A percentile compares a stretch with the other conserved stretches of the same genome.
phyloP scores from a whole-genome alignment of 345 rosid species.

The Anacardium occidentale region DNA sequence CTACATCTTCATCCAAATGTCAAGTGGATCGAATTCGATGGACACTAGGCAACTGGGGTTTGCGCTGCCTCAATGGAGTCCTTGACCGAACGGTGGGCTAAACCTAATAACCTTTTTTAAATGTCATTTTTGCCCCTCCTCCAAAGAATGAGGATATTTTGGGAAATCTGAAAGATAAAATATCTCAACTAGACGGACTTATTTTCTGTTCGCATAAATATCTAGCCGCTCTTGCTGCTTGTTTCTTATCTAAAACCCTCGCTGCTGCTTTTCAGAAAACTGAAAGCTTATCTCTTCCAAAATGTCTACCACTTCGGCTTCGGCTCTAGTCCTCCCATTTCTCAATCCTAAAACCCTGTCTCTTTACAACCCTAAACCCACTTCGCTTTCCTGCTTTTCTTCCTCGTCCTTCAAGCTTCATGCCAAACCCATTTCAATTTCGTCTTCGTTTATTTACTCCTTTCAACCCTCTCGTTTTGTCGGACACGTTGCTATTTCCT shows the following conservation, averaged over 20 bases:
- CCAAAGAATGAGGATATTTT: constrained; percentile 3
- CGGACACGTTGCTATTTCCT: constrained; percentile 55
- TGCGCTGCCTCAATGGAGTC: too few relatives aligned
- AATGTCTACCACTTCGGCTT: constrained; percentile 64
- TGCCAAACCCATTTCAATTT: constrained; percentile 37
- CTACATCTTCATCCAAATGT: neutral
- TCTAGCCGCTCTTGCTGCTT: neutral
- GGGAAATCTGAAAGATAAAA: neutral
- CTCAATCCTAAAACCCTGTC: constrained; percentile 51
- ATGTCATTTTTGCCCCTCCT: neutral
- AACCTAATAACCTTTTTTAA: too few relatives aligned
- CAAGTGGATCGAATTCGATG: neutral
- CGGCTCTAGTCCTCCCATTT: constrained; percentile 61
- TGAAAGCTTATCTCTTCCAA: constrained; percentile 33
- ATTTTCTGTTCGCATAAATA: neutral
- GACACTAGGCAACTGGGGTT: neutral
- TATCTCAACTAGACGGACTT: constrained; percentile 4
- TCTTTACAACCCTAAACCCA: constrained; percentile 36
- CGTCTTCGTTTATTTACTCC: constrained; percentile 33
- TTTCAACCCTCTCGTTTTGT: constrained; percentile 46
- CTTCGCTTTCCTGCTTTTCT: constrained; percentile 35
- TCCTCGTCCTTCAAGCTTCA: constrained; percentile 37
- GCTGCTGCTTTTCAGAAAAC: neutral
- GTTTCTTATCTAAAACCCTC: constrained; percentile 12
- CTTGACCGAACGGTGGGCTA: too few relatives aligned